Evolutionary conservation across 2,329 filamentous ascomycete genomes (phyloP).

Genomic region (Diaporthe sp.): DNA sequence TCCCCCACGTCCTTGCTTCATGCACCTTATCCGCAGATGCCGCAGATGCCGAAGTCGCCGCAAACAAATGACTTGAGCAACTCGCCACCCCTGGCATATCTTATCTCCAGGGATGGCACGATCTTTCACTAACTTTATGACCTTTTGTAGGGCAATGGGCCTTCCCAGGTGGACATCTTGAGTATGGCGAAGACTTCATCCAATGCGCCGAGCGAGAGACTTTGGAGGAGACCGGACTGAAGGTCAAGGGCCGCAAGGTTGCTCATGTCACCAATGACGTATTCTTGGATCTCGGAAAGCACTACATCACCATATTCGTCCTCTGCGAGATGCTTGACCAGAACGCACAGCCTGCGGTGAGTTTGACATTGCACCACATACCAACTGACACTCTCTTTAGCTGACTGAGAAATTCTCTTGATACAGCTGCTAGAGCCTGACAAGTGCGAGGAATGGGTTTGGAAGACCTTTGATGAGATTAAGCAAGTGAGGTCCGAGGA

Average conservation of each 20-base stretch:
- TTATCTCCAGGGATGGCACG: not conserved
- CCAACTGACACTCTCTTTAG: not conserved
- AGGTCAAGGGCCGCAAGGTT: conserved; percentile 65
- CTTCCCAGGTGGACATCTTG: conserved; percentile 83
- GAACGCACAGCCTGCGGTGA: conserved; percentile 66
- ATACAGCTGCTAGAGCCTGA: conserved; percentile 60
- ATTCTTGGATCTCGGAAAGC: conserved; percentile 71
- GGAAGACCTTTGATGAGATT: conserved; percentile 62
- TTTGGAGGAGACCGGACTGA: conserved; percentile 78
- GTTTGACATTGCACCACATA: conserved; percentile 42
- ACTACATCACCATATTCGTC: conserved; percentile 83
- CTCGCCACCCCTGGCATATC: conserved; percentile 11
- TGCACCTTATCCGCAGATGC: conserved; percentile 18
- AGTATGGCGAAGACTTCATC: conserved; percentile 74
- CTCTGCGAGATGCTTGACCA: conserved; percentile 64
- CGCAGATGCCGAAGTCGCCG: conserved; percentile 32
- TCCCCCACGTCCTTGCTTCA: not conserved
- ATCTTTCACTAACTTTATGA: not conserved
- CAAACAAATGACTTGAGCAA: not conserved
- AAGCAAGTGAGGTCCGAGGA: conserved; percentile 50
- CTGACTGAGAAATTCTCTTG: conserved; percentile 30
- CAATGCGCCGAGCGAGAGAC: conserved; percentile 77
- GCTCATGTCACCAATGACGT: conserved; percentile 77
- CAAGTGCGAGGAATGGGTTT: conserved; percentile 67
- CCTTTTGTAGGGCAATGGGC: conserved; percentile 60